Evolutionary conservation across 352 stramenopile species (phyloP).

Genomic region (Pilasporangium apinafurcum): DNA sequence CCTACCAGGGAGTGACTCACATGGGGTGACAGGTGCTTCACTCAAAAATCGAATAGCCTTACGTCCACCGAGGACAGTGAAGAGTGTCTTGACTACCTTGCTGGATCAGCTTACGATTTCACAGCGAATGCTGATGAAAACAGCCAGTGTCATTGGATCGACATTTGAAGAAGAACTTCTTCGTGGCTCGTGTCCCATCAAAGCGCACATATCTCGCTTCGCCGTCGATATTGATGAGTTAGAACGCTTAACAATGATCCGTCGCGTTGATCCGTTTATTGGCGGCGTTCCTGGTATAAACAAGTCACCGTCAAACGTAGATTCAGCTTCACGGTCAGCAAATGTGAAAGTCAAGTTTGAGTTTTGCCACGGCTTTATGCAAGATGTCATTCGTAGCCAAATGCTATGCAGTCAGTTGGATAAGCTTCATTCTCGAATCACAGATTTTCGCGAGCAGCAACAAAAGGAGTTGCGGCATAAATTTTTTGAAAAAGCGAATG

Average conservation of each 20-base stretch:
- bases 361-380: conserved; percentile 84
- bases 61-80: conserved; percentile 65
- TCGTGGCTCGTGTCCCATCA: conserved; percentile 60
- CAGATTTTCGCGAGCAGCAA: conserved; percentile 68
- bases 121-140: conserved; percentile 86
- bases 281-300: conserved; percentile 37
- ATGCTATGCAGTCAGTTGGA: conserved; percentile 79
- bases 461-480: conserved; percentile 67
- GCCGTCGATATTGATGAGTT: conserved; percentile 64
- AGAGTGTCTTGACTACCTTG: conserved; percentile 78
- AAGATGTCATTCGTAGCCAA: conserved; percentile 73
- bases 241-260: conserved; percentile 71
- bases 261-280: conserved; percentile 71
- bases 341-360: conserved; percentile 77
- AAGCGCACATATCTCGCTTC: conserved; percentile 61
- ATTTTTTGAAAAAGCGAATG: conserved; percentile 72
- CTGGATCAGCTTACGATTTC: conserved; percentile 79
- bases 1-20: conserved; percentile 22
- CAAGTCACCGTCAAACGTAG: conserved; percentile 8
- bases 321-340: background rate
- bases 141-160: conserved; percentile 69
- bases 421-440: conserved; percentile 66
- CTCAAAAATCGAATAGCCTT: conserved; percentile 70
- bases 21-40: conserved; percentile 7
- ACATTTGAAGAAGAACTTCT: conserved; percentile 75